phyloP scores from a whole-genome alignment of 371 early-diverging fungal species.

The Zopfochytrium polystomum region DNA sequence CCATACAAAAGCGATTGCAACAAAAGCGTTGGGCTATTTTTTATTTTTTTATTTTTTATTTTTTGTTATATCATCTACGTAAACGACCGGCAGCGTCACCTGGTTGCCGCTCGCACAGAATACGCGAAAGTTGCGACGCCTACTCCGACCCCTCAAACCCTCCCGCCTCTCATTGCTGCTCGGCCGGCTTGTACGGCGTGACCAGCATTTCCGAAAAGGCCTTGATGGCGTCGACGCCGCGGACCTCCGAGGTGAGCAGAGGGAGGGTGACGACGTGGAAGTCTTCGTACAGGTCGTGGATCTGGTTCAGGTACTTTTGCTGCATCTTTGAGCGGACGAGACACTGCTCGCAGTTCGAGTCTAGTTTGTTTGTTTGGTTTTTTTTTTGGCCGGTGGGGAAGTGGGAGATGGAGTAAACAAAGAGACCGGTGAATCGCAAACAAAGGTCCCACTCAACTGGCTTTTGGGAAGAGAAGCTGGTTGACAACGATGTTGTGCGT shows the following conservation, averaged over 20 bases:
- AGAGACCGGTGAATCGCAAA: neutral
- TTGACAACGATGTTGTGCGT: slow-evolving; percentile 99
- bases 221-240: slow-evolving; percentile 89
- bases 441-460: slow-evolving; percentile 50
- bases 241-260: slow-evolving; percentile 91
- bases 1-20: no score
- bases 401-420: neutral
- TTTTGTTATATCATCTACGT: no score
- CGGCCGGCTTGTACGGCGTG: slow-evolving; percentile 63
- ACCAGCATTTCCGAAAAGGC: slow-evolving; percentile 88
- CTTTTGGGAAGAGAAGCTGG: slow-evolving; percentile 93
- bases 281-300: slow-evolving; percentile 96
- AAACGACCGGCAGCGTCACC: no score
- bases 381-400: neutral
- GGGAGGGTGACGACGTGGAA: slow-evolving; percentile 94
- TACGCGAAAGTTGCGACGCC: no score
- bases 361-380: slow-evolving; percentile 37
- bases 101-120: no score
- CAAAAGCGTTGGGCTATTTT: no score
- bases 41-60: no score
- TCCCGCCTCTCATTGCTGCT: slow-evolving; percentile 1
- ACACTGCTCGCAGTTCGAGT: slow-evolving; percentile 93
- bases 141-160: no score
- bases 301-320: slow-evolving; percentile 95
- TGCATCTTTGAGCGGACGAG: slow-evolving; percentile 95